Evolutionary conservation across 768 basidiomycete species (phyloP), one percentile per base, ranked within the genome.

Genomic region (Termitomyces sp.): DNA sequence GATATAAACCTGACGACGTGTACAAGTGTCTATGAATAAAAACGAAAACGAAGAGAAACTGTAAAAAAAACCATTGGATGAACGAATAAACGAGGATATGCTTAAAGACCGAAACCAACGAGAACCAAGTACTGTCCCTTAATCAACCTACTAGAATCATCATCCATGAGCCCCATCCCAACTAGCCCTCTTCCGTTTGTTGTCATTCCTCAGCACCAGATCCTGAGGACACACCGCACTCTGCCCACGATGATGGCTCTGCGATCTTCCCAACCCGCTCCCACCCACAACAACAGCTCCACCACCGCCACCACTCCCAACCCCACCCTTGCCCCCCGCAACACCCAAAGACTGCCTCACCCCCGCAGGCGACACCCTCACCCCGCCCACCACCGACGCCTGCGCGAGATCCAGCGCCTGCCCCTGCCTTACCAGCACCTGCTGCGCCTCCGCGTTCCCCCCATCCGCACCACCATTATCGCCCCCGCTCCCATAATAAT

Each of bases 401-500:
- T 67, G 63, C 22, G 78, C 79, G 5, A 80, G 65, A 62, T 80
- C 79, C 59, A 80, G 65, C 40, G 79, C 79, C 62, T 76, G 75
- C 18, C 74, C 64, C 38, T 61, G 63, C 42, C 65, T 49, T 2
- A 63, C 20, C 13, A 61, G 36, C 51, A 53, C 22, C 18, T 55
- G 50, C 18, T 38, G 4, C 46, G 13, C 58, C 44, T 42, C 57
- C 44, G 49, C 50, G 18, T 9, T 38, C 6, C 51, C 40, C 22
- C 48, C 40, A 28, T 13, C 35, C 50, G 55, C 33, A 55, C 20
- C 55, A 11, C 42, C 49, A 51, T 32, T 55, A 24, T 22, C 58
- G 9, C 44, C 38, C 12, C 11, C 57, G 13, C 57, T 40, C 5
- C 76, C 28, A 40, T 86, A 87, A 69, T 90, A 90, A 68, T 91